Conservation (phyloP, 2,329 filamentous ascomycete species). For the Colletotrichum sp. region DNA sequence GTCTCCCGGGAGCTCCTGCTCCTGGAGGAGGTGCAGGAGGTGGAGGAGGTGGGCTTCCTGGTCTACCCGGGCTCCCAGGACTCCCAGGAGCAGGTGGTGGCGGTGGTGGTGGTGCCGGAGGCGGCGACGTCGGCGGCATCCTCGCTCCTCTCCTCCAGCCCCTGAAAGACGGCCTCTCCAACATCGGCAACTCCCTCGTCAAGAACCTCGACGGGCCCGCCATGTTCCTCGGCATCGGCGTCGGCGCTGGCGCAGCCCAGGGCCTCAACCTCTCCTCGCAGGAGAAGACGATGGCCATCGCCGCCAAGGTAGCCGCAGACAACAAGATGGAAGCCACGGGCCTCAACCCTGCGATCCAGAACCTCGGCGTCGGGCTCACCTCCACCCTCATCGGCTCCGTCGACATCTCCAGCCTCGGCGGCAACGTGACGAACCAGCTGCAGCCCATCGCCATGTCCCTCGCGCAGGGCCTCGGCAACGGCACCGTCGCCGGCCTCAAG, state of each 20-base stretch:
- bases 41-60: not conserved
- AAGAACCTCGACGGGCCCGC: slow-evolving; percentile 16
- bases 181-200: slow-evolving; percentile 13
- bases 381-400: slow-evolving; percentile 30
- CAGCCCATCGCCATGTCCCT: slow-evolving; percentile 25
- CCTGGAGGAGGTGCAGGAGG: not conserved
- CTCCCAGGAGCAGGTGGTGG: not conserved
- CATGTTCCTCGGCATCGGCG: slow-evolving; percentile 29
- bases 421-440: slow-evolving; percentile 15
- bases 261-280: slow-evolving; percentile 25
- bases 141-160: slow-evolving; percentile 9
- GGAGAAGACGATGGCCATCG: slow-evolving; percentile 12
- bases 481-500: slow-evolving; percentile 26
- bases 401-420: slow-evolving; percentile 20
- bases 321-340: slow-evolving; percentile 32
- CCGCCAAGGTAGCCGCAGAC: slow-evolving; percentile 26
- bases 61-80: not conserved
- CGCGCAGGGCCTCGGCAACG: slow-evolving; percentile 26
- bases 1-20: not conserved
- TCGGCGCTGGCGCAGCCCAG: slow-evolving; percentile 27
- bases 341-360: slow-evolving; percentile 33
- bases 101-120: not conserved
- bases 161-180: slow-evolving; percentile 11
- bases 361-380: slow-evolving; percentile 30
- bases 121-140: not conserved